Evolutionary conservation across 495 filamentous ascomycete species (phyloP).

Genomic region (Pseudoneurospora amorphoporcata): DNA sequence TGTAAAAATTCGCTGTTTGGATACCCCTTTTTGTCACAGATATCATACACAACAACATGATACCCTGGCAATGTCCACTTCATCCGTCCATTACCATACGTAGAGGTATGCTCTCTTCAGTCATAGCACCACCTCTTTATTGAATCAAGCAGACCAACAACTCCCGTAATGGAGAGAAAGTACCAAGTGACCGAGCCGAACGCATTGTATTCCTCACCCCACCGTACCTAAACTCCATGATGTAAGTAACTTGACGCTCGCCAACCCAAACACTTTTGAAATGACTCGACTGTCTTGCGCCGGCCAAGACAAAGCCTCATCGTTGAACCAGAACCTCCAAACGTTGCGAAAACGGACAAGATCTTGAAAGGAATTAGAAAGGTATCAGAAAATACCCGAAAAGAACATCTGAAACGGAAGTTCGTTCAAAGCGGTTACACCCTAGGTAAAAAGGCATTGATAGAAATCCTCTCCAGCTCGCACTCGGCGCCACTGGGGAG

Average conservation of each 20-base stretch:
- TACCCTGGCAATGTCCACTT: not conserved
- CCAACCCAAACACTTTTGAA: not conserved
- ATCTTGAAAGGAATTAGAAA: not conserved
- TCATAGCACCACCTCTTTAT: not conserved
- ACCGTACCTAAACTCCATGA: not conserved
- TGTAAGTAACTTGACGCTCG: not conserved
- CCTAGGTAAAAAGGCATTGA: constrained; percentile 18
- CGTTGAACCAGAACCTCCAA: not conserved
- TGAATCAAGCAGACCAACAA: not conserved
- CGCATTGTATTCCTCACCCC: not conserved
- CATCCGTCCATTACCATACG: not conserved
- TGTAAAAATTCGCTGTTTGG: not conserved
- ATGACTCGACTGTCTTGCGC: not conserved
- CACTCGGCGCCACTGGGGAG: constrained; percentile 43
- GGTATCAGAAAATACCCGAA: not conserved
- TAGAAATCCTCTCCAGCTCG: constrained; percentile 57
- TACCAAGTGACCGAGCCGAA: not conserved
- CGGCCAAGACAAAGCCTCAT: not conserved
- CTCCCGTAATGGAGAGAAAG: not conserved
- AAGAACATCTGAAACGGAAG: not conserved
- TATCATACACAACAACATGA: not conserved
- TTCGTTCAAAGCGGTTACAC: not conserved
- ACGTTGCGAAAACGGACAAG: not conserved
- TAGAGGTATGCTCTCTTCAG: not conserved
- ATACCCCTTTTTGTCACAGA: not conserved